Evolutionary conservation across 306 rosid genomes (phyloP).

Genomic region (Delonix regia): DNA sequence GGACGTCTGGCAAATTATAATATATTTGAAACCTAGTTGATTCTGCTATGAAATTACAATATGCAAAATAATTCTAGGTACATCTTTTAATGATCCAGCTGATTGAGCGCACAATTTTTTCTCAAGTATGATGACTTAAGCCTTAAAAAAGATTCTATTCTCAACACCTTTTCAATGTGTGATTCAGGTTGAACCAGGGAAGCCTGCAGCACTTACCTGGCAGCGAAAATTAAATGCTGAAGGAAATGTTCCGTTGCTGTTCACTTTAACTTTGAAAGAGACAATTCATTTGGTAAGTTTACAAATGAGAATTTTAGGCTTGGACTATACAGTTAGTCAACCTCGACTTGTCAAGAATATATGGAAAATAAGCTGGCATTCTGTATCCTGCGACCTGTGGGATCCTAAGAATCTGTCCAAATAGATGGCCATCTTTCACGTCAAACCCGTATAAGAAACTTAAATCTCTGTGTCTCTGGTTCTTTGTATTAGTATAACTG

Average conservation of each 20-base stretch:
- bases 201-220: slow-evolving; percentile 76
- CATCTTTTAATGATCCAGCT: not conserved
- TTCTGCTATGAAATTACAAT: not conserved
- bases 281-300: slow-evolving; percentile 67
- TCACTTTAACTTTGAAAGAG: slow-evolving; percentile 63
- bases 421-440: not conserved
- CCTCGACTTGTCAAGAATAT: slow-evolving; percentile 27
- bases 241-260: slow-evolving; percentile 39
- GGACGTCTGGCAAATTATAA: not conserved
- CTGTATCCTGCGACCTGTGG: slow-evolving; percentile 4
- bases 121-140: slow-evolving; percentile 25
- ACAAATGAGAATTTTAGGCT: slow-evolving; percentile 1
- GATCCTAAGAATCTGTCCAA: not conserved
- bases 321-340: not conserved
- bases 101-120: not conserved
- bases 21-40: not conserved
- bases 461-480: not conserved
- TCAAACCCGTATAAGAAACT: not conserved
- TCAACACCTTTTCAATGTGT: slow-evolving; percentile 17
- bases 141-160: not conserved
- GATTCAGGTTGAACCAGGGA: slow-evolving; percentile 64
- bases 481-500: slow-evolving; percentile 5
- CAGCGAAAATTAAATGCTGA: slow-evolving; percentile 62
- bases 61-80: not conserved
- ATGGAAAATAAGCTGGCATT: slow-evolving; percentile 20